Evolutionary conservation across 352 stramenopile genomes (phyloP), one percentile per base, ranked within the genome.

Genomic region (Blastocystis sp.): DNA sequence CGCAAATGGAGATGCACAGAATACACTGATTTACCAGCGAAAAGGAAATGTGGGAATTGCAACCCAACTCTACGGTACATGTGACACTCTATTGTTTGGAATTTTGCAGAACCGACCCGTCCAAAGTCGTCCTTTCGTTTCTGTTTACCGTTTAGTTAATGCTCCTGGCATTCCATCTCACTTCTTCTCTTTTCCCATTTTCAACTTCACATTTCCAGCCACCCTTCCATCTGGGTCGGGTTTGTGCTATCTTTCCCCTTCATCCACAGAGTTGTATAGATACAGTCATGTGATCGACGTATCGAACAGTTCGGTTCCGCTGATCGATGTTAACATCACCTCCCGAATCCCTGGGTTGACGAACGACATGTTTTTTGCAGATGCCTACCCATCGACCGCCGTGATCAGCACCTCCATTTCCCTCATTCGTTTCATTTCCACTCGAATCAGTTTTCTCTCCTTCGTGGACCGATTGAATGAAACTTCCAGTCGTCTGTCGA

Each of bases 71-170:
- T 27, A 44, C 18, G 44, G 69, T 65, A 42, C 42, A 6, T 81
- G 69, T 65, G 69, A 81, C 24, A 64, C 53, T n/a, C 46, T 81
- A 18, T 14, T 81, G 27, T 48, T 81, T 27, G 69, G 69, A 29
- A 51, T 81, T 6, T n/a, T 81, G 14, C n/a, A 63, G 14, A 38
- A 81, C 29, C 46, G 48, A 21, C 14, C 29, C n/a, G 53, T 81
- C 29, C 69, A 81, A 65, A 81, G 69, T 81, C 2, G 46, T 38
- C 44, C n/a, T 6, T 21, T 46, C 27, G 7, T 27, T 2, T 44
- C 4, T 14, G 8, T 9, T 44, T 72, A 4, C 8, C 24, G 8
- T 48, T 4, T 46, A 72, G 61, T 72, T 27, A 72, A 72, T 44
- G 61, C 61, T 24, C 61, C 61, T 32, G 61, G 29, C 36, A 44